phyloP scores from a whole-genome alignment of 129 eudicot species.

The Flaveria robusta region DNA sequence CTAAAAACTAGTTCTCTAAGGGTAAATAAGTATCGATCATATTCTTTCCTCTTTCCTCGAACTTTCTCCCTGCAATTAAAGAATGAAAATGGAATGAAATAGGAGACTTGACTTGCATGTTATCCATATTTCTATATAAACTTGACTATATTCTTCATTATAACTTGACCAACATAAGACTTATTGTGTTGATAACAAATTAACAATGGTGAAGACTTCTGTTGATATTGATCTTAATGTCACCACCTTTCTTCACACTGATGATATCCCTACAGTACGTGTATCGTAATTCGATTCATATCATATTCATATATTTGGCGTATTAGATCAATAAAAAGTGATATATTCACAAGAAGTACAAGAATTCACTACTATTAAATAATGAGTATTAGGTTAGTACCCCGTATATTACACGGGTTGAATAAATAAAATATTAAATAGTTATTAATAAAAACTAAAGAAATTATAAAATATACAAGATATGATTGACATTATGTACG shows the following conservation, averaged over 20 bases:
- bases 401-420: too few species aligned
- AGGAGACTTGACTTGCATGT: constrained; percentile 3
- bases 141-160: not conserved
- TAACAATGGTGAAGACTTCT: not conserved
- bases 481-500: too few species aligned
- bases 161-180: not conserved
- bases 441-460: too few species aligned
- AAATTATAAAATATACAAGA: too few species aligned
- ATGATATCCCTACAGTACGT: constrained; percentile 19
- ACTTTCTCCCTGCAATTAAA: not conserved
- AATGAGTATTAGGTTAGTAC: too few species aligned
- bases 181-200: not conserved
- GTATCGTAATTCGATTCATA: not conserved
- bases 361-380: too few species aligned
- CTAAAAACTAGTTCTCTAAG: not conserved
- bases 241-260: constrained; percentile 17
- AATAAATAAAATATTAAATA: too few species aligned
- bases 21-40: not conserved
- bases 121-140: not conserved
- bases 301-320: not conserved
- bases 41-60: not conserved
- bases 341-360: too few species aligned
- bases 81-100: not conserved
- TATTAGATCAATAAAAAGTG: not conserved
- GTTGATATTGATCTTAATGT: constrained; percentile 36